A percentile compares a stretch with the other conserved stretches of the same genome.
phyloP scores from a whole-genome alignment of 2,329 filamentous ascomycete genomes.

The Xylariaceae sp. region DNA sequence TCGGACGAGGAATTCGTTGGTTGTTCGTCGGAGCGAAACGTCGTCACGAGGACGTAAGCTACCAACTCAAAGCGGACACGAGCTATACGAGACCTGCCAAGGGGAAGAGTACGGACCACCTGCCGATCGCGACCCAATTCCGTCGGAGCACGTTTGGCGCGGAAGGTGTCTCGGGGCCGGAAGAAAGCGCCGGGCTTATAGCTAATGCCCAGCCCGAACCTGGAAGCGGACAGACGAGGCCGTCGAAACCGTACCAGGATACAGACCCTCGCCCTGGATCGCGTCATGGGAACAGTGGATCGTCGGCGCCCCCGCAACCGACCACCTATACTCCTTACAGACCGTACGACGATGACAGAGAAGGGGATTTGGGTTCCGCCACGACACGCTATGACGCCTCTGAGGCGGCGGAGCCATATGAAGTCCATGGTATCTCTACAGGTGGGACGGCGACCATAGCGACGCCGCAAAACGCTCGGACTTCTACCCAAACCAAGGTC shows the following conservation, averaged over 20 bases:
- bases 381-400: constrained; percentile 15
- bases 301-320: constrained; percentile 1
- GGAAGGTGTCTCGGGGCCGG: constrained; percentile 19
- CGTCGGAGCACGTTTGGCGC: constrained; percentile 30
- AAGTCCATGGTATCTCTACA: neutral
- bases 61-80: constrained; percentile 39
- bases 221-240: constrained; percentile 13
- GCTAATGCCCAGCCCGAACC: constrained; percentile 35
- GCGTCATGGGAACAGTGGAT: constrained; percentile 2
- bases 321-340: constrained; percentile 18
- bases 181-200: constrained; percentile 42
- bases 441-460: neutral
- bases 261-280: too few relatives aligned
- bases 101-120: constrained; percentile 34
- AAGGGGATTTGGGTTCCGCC: constrained; percentile 22
- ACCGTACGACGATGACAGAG: constrained; percentile 22
- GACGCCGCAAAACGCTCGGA: constrained; percentile 5
- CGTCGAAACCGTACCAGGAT: constrained; percentile 18
- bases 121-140: constrained; percentile 37
- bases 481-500: constrained; percentile 10
- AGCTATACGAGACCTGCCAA: constrained; percentile 31
- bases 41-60: constrained; percentile 50
- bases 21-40: constrained; percentile 66
- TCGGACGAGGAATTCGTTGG: constrained; percentile 74
- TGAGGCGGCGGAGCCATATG: constrained; percentile 15